phyloP scores from a whole-genome alignment of 441 rosid species.

The Raphanus hybrid region DNA sequence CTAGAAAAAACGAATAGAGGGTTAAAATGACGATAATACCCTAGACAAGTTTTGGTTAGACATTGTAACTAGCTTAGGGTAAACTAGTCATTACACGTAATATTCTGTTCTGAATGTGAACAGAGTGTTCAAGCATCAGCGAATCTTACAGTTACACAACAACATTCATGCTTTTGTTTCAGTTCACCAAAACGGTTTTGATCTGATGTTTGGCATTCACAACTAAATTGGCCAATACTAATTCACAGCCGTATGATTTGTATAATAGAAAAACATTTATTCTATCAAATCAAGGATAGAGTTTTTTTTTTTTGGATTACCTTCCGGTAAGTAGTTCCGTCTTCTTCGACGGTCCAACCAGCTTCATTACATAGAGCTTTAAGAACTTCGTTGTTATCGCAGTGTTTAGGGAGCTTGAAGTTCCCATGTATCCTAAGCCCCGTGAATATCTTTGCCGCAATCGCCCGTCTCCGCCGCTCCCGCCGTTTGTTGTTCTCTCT shows the following conservation, averaged over 20 bases:
- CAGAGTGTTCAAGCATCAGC: conserved; percentile 33
- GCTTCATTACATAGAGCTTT: conserved; percentile 75
- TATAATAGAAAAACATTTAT: neutral
- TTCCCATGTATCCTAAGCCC: conserved; percentile 72
- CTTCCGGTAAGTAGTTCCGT: conserved; percentile 77
- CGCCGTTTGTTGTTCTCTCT: conserved; percentile 77
- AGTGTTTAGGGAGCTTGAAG: conserved; percentile 74
- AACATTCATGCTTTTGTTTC: conserved; percentile 26
- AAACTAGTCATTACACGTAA: neutral
- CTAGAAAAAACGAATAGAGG: neutral
- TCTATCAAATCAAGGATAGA: neutral
- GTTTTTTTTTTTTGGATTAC: conserved; percentile 35
- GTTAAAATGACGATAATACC: conserved; percentile 9
- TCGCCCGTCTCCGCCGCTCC: conserved; percentile 69
- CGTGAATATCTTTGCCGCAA: conserved; percentile 71
- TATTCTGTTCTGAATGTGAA: conserved; percentile 26
- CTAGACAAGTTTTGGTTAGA: neutral
- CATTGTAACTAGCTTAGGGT: conserved; percentile 15
- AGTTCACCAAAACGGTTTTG: conserved; percentile 34
- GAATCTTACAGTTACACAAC: conserved; percentile 30
- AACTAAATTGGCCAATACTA: neutral
- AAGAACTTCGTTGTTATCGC: conserved; percentile 74
- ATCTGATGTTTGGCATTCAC: conserved; percentile 23
- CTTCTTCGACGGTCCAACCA: conserved; percentile 76
- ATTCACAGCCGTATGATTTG: conserved; percentile 20